Evolutionary conservation across 345 rosid species (phyloP).

Genomic region (Euphorbia tirucalli): DNA sequence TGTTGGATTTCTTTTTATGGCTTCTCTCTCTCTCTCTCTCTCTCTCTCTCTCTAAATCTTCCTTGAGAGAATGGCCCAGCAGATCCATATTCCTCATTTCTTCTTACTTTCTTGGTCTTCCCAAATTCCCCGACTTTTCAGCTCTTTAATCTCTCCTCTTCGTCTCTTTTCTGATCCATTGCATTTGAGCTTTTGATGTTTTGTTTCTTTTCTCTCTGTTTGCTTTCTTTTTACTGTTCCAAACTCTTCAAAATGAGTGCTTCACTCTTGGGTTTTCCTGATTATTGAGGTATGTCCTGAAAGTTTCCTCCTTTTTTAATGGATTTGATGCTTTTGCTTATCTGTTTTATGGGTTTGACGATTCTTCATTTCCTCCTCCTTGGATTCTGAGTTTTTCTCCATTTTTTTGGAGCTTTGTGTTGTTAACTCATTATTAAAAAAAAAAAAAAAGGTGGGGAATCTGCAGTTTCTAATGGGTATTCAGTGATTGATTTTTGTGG

Average conservation of each 20-base stretch:
- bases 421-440: background rate
- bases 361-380: background rate
- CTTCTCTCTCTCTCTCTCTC: conserved; percentile 5
- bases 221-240: conserved; percentile 10
- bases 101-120: conserved; percentile 24
- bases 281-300: conserved; percentile 14
- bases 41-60: conserved; percentile 30
- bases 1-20: conserved; percentile 14
- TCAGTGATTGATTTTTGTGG: background rate
- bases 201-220: conserved; percentile 7
- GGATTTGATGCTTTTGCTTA: conserved; percentile 20
- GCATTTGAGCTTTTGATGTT: background rate
- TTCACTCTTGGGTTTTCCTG: conserved; percentile 1
- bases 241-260: conserved; percentile 9
- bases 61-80: conserved; percentile 41
- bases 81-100: conserved; percentile 48
- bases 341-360: conserved; percentile 9
- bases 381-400: background rate
- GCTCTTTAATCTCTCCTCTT: too few relatives aligned
- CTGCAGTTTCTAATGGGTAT: background rate
- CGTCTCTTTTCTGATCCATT: conserved; percentile 13
- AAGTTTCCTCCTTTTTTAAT: background rate
- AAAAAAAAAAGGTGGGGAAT: background rate
- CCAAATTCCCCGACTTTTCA: conserved; percentile 26
- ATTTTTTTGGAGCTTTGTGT: background rate